A percentile compares a stretch with the other conserved stretches of the same genome.
phyloP scores from a whole-genome alignment of 441 rosid genomes.

The Adansonia madagascariensis region DNA sequence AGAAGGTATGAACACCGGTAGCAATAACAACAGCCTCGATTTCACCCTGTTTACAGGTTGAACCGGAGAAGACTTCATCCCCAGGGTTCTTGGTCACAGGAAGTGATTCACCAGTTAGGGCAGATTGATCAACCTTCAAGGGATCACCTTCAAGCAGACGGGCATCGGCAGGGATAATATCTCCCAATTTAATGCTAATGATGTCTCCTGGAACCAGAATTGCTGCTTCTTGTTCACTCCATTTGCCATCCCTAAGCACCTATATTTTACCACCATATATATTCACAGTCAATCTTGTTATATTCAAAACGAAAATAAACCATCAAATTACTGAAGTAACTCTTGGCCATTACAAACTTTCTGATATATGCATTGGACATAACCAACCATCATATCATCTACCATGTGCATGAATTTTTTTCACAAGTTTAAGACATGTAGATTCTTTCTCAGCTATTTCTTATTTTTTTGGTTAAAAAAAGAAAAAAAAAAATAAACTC shows the following conservation, averaged over 20 bases:
- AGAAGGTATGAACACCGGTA: conserved; percentile 70
- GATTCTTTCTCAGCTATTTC: no score
- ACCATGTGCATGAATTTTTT: no score
- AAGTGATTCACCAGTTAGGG: conserved; percentile 29
- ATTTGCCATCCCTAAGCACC: conserved; percentile 85
- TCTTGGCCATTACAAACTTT: no score
- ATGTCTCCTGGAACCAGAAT: conserved; percentile 88
- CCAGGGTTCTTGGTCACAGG: conserved; percentile 56
- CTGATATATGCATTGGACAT: no score
- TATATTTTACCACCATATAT: conserved; percentile 26
- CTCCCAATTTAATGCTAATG: conserved; percentile 50
- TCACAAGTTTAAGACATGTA: no score
- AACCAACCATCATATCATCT: no score
- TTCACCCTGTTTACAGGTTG: conserved; percentile 73
- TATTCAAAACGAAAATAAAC: background rate
- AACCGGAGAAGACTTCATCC: conserved; percentile 63
- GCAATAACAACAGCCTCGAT: conserved; percentile 67
- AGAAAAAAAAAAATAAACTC: no score
- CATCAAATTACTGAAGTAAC: background rate
- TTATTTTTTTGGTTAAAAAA: no score
- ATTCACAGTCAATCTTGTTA: background rate
- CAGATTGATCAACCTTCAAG: conserved; percentile 41
- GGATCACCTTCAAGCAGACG: conserved; percentile 56
- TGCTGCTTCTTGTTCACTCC: conserved; percentile 86
- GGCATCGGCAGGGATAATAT: conserved; percentile 53